Conservation (phyloP, 2,329 filamentous ascomycete genomes). For the Fusarium chlamydosporum region DNA sequence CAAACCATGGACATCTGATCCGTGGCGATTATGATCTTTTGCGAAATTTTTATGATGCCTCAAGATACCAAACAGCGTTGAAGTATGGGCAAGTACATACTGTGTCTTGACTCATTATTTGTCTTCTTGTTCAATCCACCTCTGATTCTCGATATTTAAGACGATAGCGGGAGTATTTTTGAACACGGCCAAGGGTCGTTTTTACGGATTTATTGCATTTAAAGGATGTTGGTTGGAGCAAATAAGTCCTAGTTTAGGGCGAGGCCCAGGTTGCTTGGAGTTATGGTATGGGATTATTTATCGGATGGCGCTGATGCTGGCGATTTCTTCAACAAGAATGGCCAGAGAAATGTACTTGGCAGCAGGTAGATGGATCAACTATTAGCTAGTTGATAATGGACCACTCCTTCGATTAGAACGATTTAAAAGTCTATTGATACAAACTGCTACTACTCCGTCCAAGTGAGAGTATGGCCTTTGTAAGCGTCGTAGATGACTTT, state of each 20-base stretch:
- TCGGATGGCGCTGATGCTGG: conserved; percentile 15
- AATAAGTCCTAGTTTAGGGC: conserved; percentile 16
- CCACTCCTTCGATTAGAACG: conserved; percentile 12
- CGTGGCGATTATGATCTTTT: background rate
- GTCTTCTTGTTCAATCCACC: conserved; percentile 10
- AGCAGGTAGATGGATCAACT: background rate
- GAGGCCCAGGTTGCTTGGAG: conserved; percentile 24
- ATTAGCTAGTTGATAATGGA: conserved; percentile 10
- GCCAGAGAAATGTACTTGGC: background rate
- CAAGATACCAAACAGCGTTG: conserved; percentile 17
- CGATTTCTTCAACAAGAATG: conserved; percentile 20
- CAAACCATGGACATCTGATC: background rate
- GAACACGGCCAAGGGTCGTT: conserved; percentile 5
- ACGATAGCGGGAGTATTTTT: conserved; percentile 35
- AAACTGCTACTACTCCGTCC: background rate
- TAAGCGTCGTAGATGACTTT: too few relatives aligned
- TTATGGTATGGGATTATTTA: conserved; percentile 30
- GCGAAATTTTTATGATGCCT: conserved; percentile 21
- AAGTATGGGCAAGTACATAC: background rate
- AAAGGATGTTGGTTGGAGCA: conserved; percentile 14
- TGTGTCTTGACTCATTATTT: background rate
- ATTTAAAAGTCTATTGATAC: conserved; percentile 1
- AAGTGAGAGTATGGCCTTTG: background rate
- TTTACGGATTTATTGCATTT: conserved; percentile 17
- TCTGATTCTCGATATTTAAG: conserved; percentile 19